Percentiles rank a stretch among this genome's conserved stretches.
Evolutionary conservation across 371 early-diverging fungal species (phyloP).

Genomic region (Phascolomyces articulosus): DNA sequence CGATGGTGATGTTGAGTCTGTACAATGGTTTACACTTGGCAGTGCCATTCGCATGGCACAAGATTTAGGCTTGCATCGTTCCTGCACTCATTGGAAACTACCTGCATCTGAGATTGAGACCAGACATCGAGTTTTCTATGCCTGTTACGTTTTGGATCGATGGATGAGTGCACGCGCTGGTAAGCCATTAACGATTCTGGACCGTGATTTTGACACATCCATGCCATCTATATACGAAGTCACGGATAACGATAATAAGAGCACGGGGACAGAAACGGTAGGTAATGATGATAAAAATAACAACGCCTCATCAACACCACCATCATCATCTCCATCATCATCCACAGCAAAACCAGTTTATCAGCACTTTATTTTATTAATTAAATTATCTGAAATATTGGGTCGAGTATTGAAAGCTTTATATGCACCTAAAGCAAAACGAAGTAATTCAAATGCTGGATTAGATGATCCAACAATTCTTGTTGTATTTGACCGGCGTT

Average conservation of each 20-base stretch:
- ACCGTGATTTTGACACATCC: conserved; percentile 52
- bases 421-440: conserved; percentile 49
- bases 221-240: conserved; percentile 42
- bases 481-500: conserved; percentile 45
- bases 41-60: conserved; percentile 70
- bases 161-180: conserved; percentile 54
- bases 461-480: conserved; percentile 48
- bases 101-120: conserved; percentile 59
- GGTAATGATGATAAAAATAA: not conserved
- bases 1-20: conserved; percentile 40
- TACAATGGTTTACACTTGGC: conserved; percentile 64
- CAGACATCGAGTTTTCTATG: conserved; percentile 67
- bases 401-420: conserved; percentile 46
- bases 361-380: conserved; percentile 33
- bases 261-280: conserved; percentile 4
- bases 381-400: conserved; percentile 47
- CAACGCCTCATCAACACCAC: not conserved
- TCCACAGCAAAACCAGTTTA: conserved; percentile 24
- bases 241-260: conserved; percentile 17
- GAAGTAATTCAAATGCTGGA: conserved; percentile 38
- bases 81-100: conserved; percentile 54
- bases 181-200: conserved; percentile 53
- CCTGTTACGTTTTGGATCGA: conserved; percentile 63
- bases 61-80: conserved; percentile 71
- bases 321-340: no score